Evolutionary conservation across 2,329 filamentous ascomycete species (phyloP), one percentile per base, ranked within the genome.

Genomic region (Trichophyton mentagrophytes): DNA sequence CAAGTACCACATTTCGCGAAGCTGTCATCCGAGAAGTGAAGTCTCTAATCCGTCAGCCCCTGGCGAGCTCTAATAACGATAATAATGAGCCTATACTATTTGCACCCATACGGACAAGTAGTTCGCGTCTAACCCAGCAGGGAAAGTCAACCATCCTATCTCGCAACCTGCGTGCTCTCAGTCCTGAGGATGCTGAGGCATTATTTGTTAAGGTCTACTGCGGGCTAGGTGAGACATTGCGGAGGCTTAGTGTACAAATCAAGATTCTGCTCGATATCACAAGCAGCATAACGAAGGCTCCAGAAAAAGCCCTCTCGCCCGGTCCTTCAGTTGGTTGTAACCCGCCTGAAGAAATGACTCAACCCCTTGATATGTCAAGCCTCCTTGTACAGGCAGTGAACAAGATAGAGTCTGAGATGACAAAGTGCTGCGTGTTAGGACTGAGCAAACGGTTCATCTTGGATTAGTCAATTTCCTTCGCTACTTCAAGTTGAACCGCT

Each of bases 221-320:
- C 17, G 85, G 87, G 38, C 86, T 96, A 7, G 87, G 91, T 2
- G 93, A 99, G 75, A 88, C 89, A 3, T 72, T 97, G 57, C 82
- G 93, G 61, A 82, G 93, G 68, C 77, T 96, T 7, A 89, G 89
- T n/a, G 91, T 90, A 0, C 92, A 97, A 70, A 87, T 92, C 61
- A 97, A 97, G 72, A 85, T 97, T 6, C 76, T 99, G 15, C 79
- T 97, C 7, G 93, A 99, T 72, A 88, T 96, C 20, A 93, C 91
- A 1, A 96, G 90, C 70, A 74, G 73, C n/a, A 38, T 38, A 22
- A 38, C 44, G 38, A 58, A 30, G 27, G 6, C 6, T 7, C 27
- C 27, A 30, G 6, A 6, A 6, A 8, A 30, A 7, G 27, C 7
- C 6, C 27, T 30, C 27, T 7, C 27, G 27, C 6, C 27, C 6